Evolutionary conservation across 495 filamentous ascomycete species (phyloP).

Genomic region (Cenococcum geophilum): DNA sequence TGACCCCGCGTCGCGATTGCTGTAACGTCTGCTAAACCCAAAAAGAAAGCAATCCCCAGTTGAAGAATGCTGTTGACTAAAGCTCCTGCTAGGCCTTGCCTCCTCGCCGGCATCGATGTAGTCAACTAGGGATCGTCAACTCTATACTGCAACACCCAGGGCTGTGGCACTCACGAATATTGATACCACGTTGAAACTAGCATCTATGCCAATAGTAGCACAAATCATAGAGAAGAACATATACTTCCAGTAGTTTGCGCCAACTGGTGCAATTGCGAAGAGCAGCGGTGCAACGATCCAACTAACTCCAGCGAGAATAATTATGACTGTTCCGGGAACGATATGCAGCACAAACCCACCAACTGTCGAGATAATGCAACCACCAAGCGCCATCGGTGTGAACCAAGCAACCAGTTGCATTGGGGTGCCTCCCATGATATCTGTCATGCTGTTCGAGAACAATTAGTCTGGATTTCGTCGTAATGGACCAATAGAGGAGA

Average conservation of each 20-base stretch:
- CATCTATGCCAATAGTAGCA: conserved; percentile 2
- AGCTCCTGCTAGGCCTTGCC: conserved; percentile 73
- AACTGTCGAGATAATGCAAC: conserved; percentile 60
- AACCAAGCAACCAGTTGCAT: conserved; percentile 75
- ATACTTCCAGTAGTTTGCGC: conserved; percentile 40
- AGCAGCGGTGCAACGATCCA: conserved; percentile 61
- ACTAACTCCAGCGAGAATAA: conserved; percentile 51
- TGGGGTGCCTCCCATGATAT: conserved; percentile 57
- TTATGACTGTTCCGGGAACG: conserved; percentile 62
- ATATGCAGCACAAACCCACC: conserved; percentile 76
- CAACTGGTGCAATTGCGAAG: conserved; percentile 63
- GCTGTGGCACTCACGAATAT: neutral
- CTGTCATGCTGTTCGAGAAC: conserved; percentile 49
- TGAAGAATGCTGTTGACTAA: conserved; percentile 61
- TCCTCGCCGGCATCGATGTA: conserved; percentile 50
- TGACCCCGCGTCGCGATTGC: conserved; percentile 47
- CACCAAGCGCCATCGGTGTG: conserved; percentile 67
- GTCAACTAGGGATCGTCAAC: conserved; percentile 9
- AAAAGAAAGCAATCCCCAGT: conserved; percentile 76
- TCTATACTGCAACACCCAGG: neutral
- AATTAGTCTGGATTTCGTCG: neutral
- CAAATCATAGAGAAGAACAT: conserved; percentile 5
- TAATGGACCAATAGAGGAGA: no score
- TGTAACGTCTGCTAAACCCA: conserved; percentile 69
- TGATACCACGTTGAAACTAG: conserved; percentile 1